phyloP scores from a whole-genome alignment of 805 yeast species.

The Metschnikowia vanudenii region DNA sequence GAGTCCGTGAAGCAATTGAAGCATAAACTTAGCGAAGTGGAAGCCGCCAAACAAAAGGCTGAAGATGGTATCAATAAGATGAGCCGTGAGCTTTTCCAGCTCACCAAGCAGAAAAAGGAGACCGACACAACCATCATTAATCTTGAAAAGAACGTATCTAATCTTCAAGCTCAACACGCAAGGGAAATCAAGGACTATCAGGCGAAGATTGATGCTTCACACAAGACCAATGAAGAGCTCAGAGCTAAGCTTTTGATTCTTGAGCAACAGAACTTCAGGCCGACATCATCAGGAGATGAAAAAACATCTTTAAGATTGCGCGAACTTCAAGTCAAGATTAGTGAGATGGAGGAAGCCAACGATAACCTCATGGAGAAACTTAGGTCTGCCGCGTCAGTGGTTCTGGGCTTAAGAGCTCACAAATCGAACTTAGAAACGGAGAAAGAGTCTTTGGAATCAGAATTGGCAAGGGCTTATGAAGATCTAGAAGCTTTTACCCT shows the following conservation, averaged over 20 bases:
- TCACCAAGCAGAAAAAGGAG: slow-evolving; percentile 58
- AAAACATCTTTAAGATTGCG: slow-evolving; percentile 20
- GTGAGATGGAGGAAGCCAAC: slow-evolving; percentile 27
- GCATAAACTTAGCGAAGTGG: slow-evolving; percentile 31
- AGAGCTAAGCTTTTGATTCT: slow-evolving; percentile 21
- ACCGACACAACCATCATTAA: slow-evolving; percentile 42
- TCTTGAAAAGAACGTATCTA: slow-evolving; percentile 42
- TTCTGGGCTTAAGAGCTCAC: slow-evolving; percentile 29
- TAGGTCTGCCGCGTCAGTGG: slow-evolving; percentile 38
- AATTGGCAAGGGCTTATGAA: slow-evolving; percentile 16
- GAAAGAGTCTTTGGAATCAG: slow-evolving; percentile 9
- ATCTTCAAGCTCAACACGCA: slow-evolving; percentile 31
- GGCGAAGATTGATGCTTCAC: slow-evolving; percentile 20
- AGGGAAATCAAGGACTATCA: slow-evolving; percentile 29
- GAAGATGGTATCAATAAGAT: slow-evolving; percentile 89
- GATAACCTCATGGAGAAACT: slow-evolving; percentile 42
- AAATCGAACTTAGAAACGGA: slow-evolving; percentile 7
- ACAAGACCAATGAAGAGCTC: slow-evolving; percentile 25
- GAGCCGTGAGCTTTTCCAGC: slow-evolving; percentile 75
- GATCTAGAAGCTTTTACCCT: slow-evolving; percentile 12
- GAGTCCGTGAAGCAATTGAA: slow-evolving; percentile 30
- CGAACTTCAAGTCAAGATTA: slow-evolving; percentile 11
- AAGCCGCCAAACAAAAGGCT: slow-evolving; percentile 55
- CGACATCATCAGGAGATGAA: slow-evolving; percentile 1
- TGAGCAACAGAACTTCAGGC: slow-evolving; percentile 18